A percentile compares a stretch with the other conserved stretches of the same genome.
These are phyloP conservation scores for Alternaria alternata DNA, from an alignment of 2,329 filamentous ascomycete genomes.

Conservation along the genomic window DNA sequence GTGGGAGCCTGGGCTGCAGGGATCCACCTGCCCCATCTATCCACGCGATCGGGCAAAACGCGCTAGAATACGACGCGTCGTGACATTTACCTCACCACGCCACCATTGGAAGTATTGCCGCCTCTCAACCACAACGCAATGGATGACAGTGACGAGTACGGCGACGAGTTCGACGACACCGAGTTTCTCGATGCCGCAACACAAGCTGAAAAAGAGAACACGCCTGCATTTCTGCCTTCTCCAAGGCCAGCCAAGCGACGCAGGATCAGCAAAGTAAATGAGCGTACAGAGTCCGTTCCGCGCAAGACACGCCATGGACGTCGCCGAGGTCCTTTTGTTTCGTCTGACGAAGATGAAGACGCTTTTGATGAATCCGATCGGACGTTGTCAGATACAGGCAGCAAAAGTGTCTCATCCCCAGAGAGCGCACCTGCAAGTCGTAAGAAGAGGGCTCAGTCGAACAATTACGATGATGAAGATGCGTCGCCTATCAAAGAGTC, in stretches of 20 bases:
- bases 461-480: slow-evolving; percentile 18
- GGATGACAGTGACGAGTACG: slow-evolving; percentile 64
- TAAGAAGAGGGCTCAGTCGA: slow-evolving; percentile 23
- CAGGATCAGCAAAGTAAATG: slow-evolving; percentile 39
- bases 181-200: slow-evolving; percentile 69
- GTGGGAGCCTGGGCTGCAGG: slow-evolving; percentile 29
- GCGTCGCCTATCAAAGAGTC: slow-evolving; percentile 34
- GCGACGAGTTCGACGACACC: slow-evolving; percentile 70
- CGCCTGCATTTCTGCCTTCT: slow-evolving; percentile 44
- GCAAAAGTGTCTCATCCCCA: slow-evolving; percentile 18
- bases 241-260: slow-evolving; percentile 50
- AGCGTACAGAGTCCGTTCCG: slow-evolving; percentile 32
- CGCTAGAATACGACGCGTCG: slow-evolving; percentile 39
- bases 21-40: slow-evolving; percentile 26
- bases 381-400: slow-evolving; percentile 15
- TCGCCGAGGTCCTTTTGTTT: slow-evolving; percentile 35
- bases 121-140: slow-evolving; percentile 25
- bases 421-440: slow-evolving; percentile 19
- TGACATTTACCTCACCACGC: slow-evolving; percentile 22
- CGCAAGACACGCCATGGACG: slow-evolving; percentile 24
- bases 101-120: slow-evolving; percentile 21
- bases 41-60: slow-evolving; percentile 24
- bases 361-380: slow-evolving; percentile 17
- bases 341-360: slow-evolving; percentile 37
- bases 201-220: slow-evolving; percentile 53